A percentile compares a stretch with the other conserved stretches of the same genome.
These are phyloP conservation scores for Plectosphaerella sp. DNA, from an alignment of 2,329 filamentous ascomycete species.

Conservation along the genomic window DNA sequence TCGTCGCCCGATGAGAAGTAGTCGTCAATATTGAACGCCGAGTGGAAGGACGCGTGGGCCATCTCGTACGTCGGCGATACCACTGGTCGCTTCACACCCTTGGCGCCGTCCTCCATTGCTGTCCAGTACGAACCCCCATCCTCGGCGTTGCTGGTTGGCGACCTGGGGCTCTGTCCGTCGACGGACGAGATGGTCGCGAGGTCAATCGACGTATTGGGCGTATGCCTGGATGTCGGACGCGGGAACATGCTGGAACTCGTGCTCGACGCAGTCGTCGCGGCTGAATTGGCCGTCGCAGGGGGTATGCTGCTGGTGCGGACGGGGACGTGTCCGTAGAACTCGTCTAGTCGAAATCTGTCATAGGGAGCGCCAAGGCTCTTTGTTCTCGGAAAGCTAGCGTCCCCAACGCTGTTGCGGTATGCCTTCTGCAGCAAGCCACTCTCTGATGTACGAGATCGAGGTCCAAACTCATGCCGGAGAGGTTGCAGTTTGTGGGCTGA, in stretches of 20 bases:
- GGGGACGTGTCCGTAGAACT: conserved; percentile 30
- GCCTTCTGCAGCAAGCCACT: neutral
- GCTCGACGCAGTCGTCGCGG: conserved; percentile 33
- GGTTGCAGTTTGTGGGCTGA: no score
- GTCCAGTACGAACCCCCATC: conserved; percentile 11
- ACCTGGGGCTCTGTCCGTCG: conserved; percentile 7
- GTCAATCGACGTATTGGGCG: conserved; percentile 40
- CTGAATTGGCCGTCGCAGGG: conserved; percentile 36
- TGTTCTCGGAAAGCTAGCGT: conserved; percentile 12
- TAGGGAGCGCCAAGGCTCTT: conserved; percentile 17
- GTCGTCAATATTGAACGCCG: conserved; percentile 31
- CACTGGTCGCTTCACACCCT: neutral
- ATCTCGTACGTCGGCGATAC: neutral
- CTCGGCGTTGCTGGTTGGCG: conserved; percentile 7
- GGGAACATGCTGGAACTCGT: conserved; percentile 33
- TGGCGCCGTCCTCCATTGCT: neutral
- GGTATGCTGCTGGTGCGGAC: conserved; percentile 29
- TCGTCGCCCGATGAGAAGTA: conserved; percentile 33
- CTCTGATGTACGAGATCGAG: no score
- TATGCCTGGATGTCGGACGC: conserved; percentile 36
- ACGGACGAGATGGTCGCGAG: conserved; percentile 16
- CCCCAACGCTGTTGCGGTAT: neutral
- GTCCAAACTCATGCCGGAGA: no score
- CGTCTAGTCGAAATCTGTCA: conserved; percentile 20
- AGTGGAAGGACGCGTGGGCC: neutral